Evolutionary conservation across 2,329 filamentous ascomycete genomes (phyloP), one percentile per base, ranked within the genome.

Genomic region (Ophiostoma piceae): DNA sequence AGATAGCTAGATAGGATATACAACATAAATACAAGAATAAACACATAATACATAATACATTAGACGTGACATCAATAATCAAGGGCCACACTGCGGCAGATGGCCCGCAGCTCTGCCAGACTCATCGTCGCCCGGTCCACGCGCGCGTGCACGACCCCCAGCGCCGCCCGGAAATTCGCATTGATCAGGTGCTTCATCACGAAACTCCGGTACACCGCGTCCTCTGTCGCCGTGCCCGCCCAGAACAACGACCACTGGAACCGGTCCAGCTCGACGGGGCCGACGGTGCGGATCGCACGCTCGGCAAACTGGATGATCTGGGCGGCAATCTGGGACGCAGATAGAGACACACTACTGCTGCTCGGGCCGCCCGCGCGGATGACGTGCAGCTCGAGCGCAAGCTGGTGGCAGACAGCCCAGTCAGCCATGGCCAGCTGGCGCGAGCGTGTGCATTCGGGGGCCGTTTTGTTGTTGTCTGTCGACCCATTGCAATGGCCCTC

Each of bases 221-320:
- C 14, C 66, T 70, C 69, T 29, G 69, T 68, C 66, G 60, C 69
- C 14, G 67, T 66, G 41, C 69, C 69, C 26, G 66, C 69, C 69
- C 69, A 70, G 66, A 70, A 70, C 41, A 70, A 66, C 43, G 66
- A 35, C 69, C 69, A 68, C 66, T 70, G 69, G 41, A 57, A 66
- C 29, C 69, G 69, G 41, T 68, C 69, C 26, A 68, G 39, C 66
- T 68, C 69, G 14, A 68, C 66, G 9, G 66, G 57, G n/a, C 66
- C 69, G 8, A 60, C 66, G 3, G 57, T 66, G 29, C 66, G 57
- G 43, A 70, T 68, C 12, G 66, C 69, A 3, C 66, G 57, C 43
- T 70, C 51, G 51, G 51, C 51, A 22, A 57, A 14, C n/a, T 26
- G 51, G 51, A 57, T 57, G 8, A 57, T 57, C 51, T 57, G n/a